A percentile compares a stretch with the other conserved stretches of the same genome.
phyloP scores from a whole-genome alignment of 2,329 filamentous ascomycete genomes.

The Colletotrichum filicis region DNA sequence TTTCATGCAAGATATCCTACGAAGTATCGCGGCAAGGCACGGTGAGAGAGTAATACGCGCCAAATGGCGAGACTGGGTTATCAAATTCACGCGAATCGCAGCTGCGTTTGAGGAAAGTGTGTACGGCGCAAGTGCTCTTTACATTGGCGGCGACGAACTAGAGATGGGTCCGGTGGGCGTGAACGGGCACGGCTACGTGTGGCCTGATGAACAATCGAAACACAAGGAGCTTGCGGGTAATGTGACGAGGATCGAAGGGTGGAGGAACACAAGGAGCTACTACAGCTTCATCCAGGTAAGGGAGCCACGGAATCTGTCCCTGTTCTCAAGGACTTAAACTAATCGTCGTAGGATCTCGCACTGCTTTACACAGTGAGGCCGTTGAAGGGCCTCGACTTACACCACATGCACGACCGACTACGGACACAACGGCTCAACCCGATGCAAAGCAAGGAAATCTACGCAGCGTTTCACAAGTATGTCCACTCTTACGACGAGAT shows the following conservation, averaged over 20 bases:
- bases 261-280: slow-evolving; percentile 95
- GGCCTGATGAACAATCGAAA: slow-evolving; percentile 84
- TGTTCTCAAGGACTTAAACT: background rate
- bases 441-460: slow-evolving; percentile 83
- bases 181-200: slow-evolving; percentile 92
- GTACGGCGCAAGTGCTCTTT: slow-evolving; percentile 90
- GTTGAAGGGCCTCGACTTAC: slow-evolving; percentile 84
- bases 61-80: slow-evolving; percentile 95
- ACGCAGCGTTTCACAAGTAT: slow-evolving; percentile 80
- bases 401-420: slow-evolving; percentile 92
- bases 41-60: slow-evolving; percentile 91
- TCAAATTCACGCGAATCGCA: slow-evolving; percentile 90
- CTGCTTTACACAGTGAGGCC: slow-evolving; percentile 73
- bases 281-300: slow-evolving; percentile 91
- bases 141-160: slow-evolving; percentile 82
- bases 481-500: slow-evolving; percentile 87
- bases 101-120: slow-evolving; percentile 96
- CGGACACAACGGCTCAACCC: slow-evolving; percentile 83
- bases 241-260: slow-evolving; percentile 93
- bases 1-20: slow-evolving; percentile 88
- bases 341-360: slow-evolving; percentile 66
- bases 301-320: background rate
- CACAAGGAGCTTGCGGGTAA: slow-evolving; percentile 90
- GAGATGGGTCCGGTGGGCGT: slow-evolving; percentile 68
- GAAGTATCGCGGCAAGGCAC: slow-evolving; percentile 85